phyloP scores from a whole-genome alignment of 208 protist species.

The Crithidia bombi region DNA sequence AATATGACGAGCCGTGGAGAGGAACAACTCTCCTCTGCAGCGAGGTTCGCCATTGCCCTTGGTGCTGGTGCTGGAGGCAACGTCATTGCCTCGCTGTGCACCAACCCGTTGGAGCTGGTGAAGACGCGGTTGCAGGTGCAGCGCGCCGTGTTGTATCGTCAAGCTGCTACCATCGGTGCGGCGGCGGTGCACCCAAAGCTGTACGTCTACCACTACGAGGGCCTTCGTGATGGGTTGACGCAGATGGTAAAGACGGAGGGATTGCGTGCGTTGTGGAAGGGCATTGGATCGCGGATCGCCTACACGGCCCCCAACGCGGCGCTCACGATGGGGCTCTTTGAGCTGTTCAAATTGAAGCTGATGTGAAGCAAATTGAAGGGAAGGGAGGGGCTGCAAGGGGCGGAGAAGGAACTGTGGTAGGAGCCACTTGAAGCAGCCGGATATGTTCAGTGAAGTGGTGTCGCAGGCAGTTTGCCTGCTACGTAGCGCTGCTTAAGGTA shows the following conservation, averaged over 20 bases:
- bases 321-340: conserved; percentile 82
- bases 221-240: conserved; percentile 59
- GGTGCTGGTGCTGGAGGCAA: conserved; percentile 62
- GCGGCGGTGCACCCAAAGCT: not conserved
- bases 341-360: conserved; percentile 40
- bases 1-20: not conserved
- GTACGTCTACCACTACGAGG: conserved; percentile 70
- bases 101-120: conserved; percentile 91
- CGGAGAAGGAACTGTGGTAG: not conserved
- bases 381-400: not conserved
- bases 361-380: not conserved
- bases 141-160: conserved; percentile 47
- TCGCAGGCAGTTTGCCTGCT: no score
- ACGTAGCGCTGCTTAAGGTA: no score
- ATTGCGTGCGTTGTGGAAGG: conserved; percentile 62
- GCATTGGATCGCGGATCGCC: conserved; percentile 56
- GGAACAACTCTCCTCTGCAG: conserved; percentile 5
- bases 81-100: conserved; percentile 66
- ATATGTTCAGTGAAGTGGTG: no score
- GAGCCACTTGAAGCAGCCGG: no score
- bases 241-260: conserved; percentile 60
- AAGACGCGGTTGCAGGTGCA: conserved; percentile 93
- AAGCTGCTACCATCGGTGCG: not conserved
- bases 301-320: conserved; percentile 83
- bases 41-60: conserved; percentile 45